These are phyloP conservation scores for Cardamine resedifolia DNA, from an alignment of 345 rosid genomes.

Conservation along the genomic window DNA sequence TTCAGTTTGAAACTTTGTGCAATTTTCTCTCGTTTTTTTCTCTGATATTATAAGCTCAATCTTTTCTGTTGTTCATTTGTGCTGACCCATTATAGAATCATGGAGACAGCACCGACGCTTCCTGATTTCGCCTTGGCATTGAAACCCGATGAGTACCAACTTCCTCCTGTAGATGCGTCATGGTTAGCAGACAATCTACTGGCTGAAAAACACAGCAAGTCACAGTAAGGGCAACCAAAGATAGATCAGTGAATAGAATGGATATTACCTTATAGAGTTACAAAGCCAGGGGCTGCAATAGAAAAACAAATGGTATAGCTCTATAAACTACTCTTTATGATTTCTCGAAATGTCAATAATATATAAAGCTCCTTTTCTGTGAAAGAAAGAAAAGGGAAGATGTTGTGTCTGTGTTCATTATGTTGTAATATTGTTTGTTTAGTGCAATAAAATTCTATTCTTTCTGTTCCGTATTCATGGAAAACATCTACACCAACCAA, in stretches of 20 bases:
- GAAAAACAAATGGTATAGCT: conserved; percentile 29
- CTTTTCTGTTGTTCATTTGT: background rate
- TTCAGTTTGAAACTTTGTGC: background rate
- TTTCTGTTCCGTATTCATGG: background rate
- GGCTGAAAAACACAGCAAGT: conserved; percentile 19
- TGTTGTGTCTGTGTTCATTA: conserved; percentile 20
- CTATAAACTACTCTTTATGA: conserved; percentile 17
- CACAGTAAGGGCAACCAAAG: conserved; percentile 19
- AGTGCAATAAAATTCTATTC: background rate
- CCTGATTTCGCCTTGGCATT: conserved; percentile 91
- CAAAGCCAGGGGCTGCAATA: conserved; percentile 24
- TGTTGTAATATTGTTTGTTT: background rate
- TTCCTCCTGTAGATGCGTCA: conserved; percentile 57
- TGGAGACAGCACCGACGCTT: conserved; percentile 91
- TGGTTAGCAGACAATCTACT: conserved; percentile 43
- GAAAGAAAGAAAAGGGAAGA: conserved; percentile 17
- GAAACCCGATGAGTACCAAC: conserved; percentile 86
- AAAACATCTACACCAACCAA: conserved; percentile 6
- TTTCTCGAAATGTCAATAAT: conserved; percentile 31
- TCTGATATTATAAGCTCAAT: background rate
- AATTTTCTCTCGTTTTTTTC: background rate
- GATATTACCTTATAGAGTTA: conserved; percentile 27
- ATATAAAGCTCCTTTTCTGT: conserved; percentile 12
- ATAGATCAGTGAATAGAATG: conserved; percentile 34
- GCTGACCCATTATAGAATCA: conserved; percentile 54